Base-by-base conservation (phyloP, 441 rosid genomes). In the Adansonia grandidieri region DNA sequence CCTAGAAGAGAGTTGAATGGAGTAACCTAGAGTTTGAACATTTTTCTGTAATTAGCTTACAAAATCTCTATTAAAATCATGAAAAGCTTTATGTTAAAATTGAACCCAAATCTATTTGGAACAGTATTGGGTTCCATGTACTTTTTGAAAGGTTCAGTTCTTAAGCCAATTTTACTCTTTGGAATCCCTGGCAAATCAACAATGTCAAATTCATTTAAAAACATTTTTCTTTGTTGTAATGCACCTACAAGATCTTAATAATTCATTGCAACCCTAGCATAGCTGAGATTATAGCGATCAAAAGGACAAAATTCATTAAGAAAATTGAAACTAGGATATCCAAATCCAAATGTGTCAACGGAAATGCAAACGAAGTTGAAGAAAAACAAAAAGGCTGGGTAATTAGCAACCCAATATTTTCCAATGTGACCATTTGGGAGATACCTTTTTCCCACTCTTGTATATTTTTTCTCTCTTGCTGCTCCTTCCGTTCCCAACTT, bases 331-430 rank as follows among this genome's bases (percentile, higher is more conserved):
- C 24, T 45, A 17, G 37, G 3, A 77, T 51, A 10, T 2, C 50
- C 71, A 51, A 64, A 10, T 2, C 62, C 71, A 37, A 64, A 37
- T 54, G 11, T 11, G 64, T 76, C 66, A 62, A 9, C 5, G 19
- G 17, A 20, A n/a, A 9, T 37, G 14, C 44, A 63, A 9, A 17
- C 0, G 6, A 6, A 54, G 20, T 14, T 42, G 19, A 37, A 22
- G 28, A 65, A 37, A 4, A 20, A 58, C 53, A 67, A 4, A 44
- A 15, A 1, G 1, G 19, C 32, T 47, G 44, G 6, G 24, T 6
- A 7, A 32, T 79, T 81, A 87, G 82, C 93, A 88, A 5, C 91
- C 93, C 48, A 88, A 83, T 20, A 90, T 37, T 73, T 77, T 88
- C 71, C 89, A 79, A 28, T 79, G 88, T 47, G 87, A 84, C 90